Base-by-base conservation (phyloP, 108 stramenopile genomes). In the Heterococcus sp. region DNA sequence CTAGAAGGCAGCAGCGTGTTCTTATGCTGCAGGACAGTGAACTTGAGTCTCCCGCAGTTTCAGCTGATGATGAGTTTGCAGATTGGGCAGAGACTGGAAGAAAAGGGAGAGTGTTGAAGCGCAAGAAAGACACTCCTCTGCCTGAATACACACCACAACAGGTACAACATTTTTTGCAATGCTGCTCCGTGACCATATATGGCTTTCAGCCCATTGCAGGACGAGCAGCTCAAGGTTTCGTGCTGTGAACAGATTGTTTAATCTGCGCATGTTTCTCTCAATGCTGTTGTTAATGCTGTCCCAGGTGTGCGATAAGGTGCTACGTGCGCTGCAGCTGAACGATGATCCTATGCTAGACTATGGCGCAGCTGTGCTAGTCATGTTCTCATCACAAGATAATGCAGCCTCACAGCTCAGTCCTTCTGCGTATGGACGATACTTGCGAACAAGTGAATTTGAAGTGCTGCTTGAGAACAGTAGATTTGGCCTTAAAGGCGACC, bases 331-430 rank as follows among this genome's bases (percentile, higher is more conserved):
- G 29, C 77, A 81, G 79, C 46, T 73, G 66, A 81, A 81, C 35
- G 79, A 81, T 28, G 71, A 73, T 39, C 79, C 79, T 32, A 81
- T 81, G 70, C 72, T 81, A 1, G 72, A 81, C 79, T 81, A 81
- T 32, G 79, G 79, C 31, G 79, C 72, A 30, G 79, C 79, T 31
- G 79, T 81, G 69, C 65, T 36, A 28, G n/a, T 81, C 3, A 81
- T 68, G 72, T 73, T 73, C 34, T 65, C 79, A n/a, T 81, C 79
- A 2, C 64, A 63, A 11, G 66, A 63, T 1, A 81, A 38, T 37
- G 72, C 79, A n/a, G 29, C 72, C 2, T 39, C n/a, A 32, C 33
- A 34, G 26, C 72, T 81, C 71, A 72, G 72, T 8, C 79, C 79
- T 4, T 33, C 26, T 30, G 40, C 39, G 34, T 73, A 73, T 32